These are phyloP conservation scores for Meira nashicola DNA, from an alignment of 1,284 basidiomycete genomes.

Conservation along the genomic window DNA sequence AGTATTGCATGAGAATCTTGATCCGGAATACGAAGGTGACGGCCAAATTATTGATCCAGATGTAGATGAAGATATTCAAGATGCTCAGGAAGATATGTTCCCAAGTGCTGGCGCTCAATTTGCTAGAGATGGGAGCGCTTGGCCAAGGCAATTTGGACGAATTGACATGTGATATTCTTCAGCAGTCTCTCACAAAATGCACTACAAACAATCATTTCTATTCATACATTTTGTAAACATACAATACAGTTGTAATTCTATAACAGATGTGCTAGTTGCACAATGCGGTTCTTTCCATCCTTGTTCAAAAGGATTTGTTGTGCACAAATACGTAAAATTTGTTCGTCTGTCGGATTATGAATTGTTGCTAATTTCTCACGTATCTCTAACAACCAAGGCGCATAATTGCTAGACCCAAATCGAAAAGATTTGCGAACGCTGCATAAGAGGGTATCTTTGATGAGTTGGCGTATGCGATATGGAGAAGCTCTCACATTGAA, in stretches of 20 bases:
- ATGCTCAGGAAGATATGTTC: not conserved
- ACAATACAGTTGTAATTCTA: not conserved
- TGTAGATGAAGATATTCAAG: not conserved
- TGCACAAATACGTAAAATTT: not conserved
- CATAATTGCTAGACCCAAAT: too few species aligned
- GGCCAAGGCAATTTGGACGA: not conserved
- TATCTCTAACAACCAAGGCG: too few species aligned
- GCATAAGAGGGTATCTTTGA: too few species aligned
- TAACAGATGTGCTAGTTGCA: not conserved
- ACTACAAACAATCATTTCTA: not conserved
- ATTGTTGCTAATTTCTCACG: too few species aligned
- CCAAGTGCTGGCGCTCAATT: not conserved
- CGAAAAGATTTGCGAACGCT: too few species aligned
- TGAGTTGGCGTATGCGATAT: too few species aligned
- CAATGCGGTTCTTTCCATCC: not conserved
- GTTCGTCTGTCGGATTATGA: too few species aligned
- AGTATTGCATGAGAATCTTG: not conserved
- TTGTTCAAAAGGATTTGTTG: not conserved
- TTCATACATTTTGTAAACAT: not conserved
- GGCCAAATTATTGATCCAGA: slow-evolving; percentile 49
- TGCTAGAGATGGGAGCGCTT: not conserved
- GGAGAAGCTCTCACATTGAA: too few species aligned
- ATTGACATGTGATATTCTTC: not conserved
- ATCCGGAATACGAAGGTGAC: slow-evolving; percentile 42
- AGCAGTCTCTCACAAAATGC: not conserved